phyloP scores from a whole-genome alignment of 2,329 filamentous ascomycete species.

The Penicillium sp. region DNA sequence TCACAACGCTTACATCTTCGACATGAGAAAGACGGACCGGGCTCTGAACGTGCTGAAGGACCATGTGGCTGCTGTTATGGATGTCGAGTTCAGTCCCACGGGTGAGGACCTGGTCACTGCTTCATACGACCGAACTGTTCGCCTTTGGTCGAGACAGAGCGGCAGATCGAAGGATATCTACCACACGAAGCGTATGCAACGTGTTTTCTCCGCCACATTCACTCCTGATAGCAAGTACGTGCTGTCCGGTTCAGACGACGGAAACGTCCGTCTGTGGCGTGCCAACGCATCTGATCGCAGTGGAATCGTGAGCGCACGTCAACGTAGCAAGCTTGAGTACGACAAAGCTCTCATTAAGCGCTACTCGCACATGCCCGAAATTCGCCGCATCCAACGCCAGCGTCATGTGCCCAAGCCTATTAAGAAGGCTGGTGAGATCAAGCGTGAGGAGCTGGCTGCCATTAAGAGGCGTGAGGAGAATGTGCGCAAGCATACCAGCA shows the following conservation, averaged over 20 bases:
- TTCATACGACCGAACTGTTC: slow-evolving; percentile 82
- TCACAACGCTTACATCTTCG: slow-evolving; percentile 89
- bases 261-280: slow-evolving; percentile 87
- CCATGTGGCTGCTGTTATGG: slow-evolving; percentile 90
- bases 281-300: slow-evolving; percentile 78
- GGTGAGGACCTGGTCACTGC: slow-evolving; percentile 91
- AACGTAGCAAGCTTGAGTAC: slow-evolving; percentile 88
- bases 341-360: slow-evolving; percentile 79
- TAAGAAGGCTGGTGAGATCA: slow-evolving; percentile 96
- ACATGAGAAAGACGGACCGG: slow-evolving; percentile 86
- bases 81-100: slow-evolving; percentile 91
- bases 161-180: slow-evolving; percentile 92
- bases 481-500: slow-evolving; percentile 84
- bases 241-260: slow-evolving; percentile 88
- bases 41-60: slow-evolving; percentile 88
- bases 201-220: slow-evolving; percentile 81
- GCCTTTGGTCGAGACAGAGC: slow-evolving; percentile 76
- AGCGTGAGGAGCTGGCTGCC: slow-evolving; percentile 79
- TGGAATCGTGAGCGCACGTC: slow-evolving; percentile 79
- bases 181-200: slow-evolving; percentile 96
- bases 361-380: slow-evolving; percentile 95
- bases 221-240: slow-evolving; percentile 89
- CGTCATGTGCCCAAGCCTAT: slow-evolving; percentile 88
- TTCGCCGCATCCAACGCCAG: slow-evolving; percentile 84
- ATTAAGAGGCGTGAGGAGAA: slow-evolving; percentile 94